Evolutionary conservation across 73 alveolate genomes (phyloP).

Genomic region (Halteria grandinella): DNA sequence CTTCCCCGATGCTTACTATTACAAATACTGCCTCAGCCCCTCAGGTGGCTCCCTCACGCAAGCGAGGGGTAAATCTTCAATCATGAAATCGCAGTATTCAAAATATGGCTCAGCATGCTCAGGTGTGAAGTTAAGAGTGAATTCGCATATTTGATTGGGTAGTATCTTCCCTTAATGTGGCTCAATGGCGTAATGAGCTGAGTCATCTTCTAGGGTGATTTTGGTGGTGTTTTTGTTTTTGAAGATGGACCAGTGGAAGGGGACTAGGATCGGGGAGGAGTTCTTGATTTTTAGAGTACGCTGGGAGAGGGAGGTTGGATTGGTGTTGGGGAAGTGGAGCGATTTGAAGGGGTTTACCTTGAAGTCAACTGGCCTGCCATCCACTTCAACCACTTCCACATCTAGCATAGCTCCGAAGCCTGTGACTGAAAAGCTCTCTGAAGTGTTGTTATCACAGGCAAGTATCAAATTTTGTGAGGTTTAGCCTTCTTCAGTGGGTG

Average conservation of each 20-base stretch:
- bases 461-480: constrained; percentile 74
- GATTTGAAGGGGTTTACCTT: constrained; percentile 52
- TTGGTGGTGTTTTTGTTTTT: constrained; percentile 70
- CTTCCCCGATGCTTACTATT: no score
- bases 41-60: no score
- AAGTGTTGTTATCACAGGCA: constrained; percentile 78
- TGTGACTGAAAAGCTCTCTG: constrained; percentile 53
- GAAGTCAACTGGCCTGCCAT: constrained; percentile 71
- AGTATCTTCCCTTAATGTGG: constrained; percentile 89
- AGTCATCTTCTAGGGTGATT: constrained; percentile 76
- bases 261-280: constrained; percentile 71
- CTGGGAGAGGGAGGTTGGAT: constrained; percentile 67
- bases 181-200: constrained; percentile 64
- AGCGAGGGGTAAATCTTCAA: no score
- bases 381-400: constrained; percentile 76
- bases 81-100: constrained; percentile 67
- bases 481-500: constrained; percentile 82
- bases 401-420: constrained; percentile 81
- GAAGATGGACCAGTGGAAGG: constrained; percentile 82
- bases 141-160: no score
- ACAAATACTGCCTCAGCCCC: no score
- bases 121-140: no score
- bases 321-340: constrained; percentile 77
- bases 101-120: constrained; percentile 64
- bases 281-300: constrained; percentile 74